Conservation (phyloP, 257 asterid genomes). For the Solanum peruvianum region DNA sequence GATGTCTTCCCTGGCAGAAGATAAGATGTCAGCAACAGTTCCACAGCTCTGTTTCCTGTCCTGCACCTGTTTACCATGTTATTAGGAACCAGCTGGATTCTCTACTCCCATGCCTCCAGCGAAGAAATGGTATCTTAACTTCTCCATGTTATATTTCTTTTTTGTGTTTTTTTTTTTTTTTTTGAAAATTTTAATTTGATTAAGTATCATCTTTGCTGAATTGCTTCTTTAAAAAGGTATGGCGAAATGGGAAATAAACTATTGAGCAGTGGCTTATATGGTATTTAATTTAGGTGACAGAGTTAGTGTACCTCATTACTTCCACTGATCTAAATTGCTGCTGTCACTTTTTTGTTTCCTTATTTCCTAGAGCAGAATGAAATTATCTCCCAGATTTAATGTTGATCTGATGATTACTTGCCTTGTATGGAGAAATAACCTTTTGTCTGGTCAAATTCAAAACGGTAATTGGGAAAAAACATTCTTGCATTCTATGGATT, state of each 20-base stretch:
- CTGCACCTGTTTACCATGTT: constrained; percentile 59
- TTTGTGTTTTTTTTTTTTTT: neutral
- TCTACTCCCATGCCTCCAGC: constrained; percentile 36
- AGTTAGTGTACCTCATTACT: neutral
- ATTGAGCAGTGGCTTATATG: neutral
- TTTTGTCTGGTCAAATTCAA: neutral
- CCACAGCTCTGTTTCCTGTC: constrained; percentile 67
- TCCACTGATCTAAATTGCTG: neutral
- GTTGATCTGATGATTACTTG: neutral
- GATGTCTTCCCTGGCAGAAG: constrained; percentile 77
- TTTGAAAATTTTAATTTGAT: neutral
- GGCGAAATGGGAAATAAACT: neutral
- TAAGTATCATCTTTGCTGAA: neutral
- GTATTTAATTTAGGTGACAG: neutral
- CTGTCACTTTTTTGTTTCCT: neutral
- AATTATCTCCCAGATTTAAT: neutral
- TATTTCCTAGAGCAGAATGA: neutral
- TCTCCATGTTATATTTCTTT: neutral
- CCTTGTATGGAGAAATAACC: neutral
- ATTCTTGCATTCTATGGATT: neutral
- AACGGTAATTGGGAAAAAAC: neutral
- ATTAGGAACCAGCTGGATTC: constrained; percentile 39
- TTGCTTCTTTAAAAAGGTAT: neutral
- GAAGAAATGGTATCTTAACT: constrained; percentile 33
- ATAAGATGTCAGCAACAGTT: constrained; percentile 59